Base-by-base conservation (phyloP, 2,329 filamentous ascomycete genomes). In the Chlorencoelia australis region DNA sequence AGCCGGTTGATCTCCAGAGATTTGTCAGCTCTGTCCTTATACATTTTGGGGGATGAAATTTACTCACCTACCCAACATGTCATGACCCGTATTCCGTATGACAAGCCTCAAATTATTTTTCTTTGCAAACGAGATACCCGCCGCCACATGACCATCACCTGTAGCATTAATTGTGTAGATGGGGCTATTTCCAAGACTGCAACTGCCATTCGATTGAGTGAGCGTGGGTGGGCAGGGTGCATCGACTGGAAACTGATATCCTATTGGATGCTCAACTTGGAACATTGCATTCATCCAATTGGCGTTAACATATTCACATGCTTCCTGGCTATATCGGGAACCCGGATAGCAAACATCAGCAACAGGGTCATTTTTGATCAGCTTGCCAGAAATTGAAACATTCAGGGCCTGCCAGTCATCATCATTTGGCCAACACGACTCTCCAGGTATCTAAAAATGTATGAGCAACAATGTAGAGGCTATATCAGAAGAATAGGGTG, bases 41-140 rank as follows among this genome's bases (percentile, higher is more conserved):
- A n/a, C n/a, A n/a, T n/a, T n/a, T n/a, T n/a, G n/a, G n/a, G n/a
- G n/a, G n/a, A n/a, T n/a, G n/a, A n/a, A n/a, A n/a, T n/a, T n/a
- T n/a, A n/a, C n/a, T n/a, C n/a, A n/a, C n/a, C n/a, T n/a, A n/a
- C n/a, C n/a, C n/a, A n/a, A n/a, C n/a, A n/a, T n/a, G 29, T 73
- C 69, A 47, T 75, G 70, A 1, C 70, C 71, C 0, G 69, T 73
- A 42, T 72, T 71, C 39, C 67, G 64, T 39, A 75, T 63, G 17
- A 62, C 59, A 1, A 66, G 47, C 1, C 64, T 57, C 25, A 66
- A 51, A 32, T 62, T 60, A 6, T 54, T 37, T 31, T 41, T 39
- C 31, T 41, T 44, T 15, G 57, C 59, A 40, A 63, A 64, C 5
- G 42, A 40, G n/a, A 63, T 44, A 4, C 59, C 60, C 7, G 57